Conservation (phyloP, 306 rosid genomes). For the Casuarina equisetifolia region DNA sequence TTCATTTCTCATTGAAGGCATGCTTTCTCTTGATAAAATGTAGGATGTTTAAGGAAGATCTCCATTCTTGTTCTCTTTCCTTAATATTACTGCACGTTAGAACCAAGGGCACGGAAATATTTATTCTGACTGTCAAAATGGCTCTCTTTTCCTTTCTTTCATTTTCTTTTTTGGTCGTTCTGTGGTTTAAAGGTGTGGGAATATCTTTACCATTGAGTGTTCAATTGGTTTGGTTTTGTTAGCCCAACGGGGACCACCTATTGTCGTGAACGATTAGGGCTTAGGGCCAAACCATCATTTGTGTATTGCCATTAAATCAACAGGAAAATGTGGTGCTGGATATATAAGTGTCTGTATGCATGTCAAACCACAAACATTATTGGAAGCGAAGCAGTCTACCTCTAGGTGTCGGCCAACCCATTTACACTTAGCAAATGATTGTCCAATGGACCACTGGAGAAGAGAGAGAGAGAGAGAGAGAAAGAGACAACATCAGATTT, state of each 20-base stretch:
- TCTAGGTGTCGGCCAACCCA: neutral
- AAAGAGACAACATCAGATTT: neutral
- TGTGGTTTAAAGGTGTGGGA: neutral
- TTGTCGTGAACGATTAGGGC: neutral
- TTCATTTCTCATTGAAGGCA: neutral
- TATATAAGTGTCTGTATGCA: neutral
- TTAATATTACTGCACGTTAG: neutral
- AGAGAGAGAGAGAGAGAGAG: neutral
- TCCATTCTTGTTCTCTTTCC: neutral
- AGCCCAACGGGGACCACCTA: constrained; percentile 14
- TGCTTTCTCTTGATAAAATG: neutral
- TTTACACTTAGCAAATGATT: neutral
- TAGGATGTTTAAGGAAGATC: neutral
- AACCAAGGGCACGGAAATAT: neutral
- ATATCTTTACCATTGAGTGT: neutral
- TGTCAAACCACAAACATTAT: neutral
- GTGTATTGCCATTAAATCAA: neutral
- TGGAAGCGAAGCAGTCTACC: neutral
- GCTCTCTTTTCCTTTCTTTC: neutral
- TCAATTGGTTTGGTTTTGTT: neutral
- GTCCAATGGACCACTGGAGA: too few species aligned
- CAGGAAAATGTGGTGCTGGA: neutral
- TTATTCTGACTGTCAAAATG: neutral
- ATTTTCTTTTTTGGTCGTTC: neutral
- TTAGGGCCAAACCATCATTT: neutral